Evolutionary conservation across 2,329 filamentous ascomycete genomes (phyloP).

Genomic region (Pseudocercospora musae): DNA sequence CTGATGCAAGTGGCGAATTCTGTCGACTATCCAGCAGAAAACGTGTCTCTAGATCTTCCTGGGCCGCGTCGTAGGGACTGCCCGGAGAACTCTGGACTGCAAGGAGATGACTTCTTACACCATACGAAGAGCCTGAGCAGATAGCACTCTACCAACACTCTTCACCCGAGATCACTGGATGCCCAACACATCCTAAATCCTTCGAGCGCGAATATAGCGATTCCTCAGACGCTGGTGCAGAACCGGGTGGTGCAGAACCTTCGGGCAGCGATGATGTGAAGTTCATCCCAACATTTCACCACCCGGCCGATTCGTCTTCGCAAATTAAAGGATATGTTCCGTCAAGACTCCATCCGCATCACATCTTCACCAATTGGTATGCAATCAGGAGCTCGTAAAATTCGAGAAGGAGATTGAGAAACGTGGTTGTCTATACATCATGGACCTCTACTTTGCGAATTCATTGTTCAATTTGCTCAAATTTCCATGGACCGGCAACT

Average conservation of each 20-base stretch:
- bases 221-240: background rate
- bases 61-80: too few relatives aligned
- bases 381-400: background rate
- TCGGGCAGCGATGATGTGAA: background rate
- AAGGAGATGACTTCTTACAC: background rate
- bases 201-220: background rate
- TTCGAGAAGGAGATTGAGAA: background rate
- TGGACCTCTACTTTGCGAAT: background rate
- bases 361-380: background rate
- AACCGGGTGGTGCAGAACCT: too few relatives aligned
- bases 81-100: background rate
- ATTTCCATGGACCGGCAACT: background rate
- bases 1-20: background rate
- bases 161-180: background rate
- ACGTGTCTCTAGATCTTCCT: too few relatives aligned
- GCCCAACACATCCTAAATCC: background rate
- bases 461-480: background rate
- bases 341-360: background rate
- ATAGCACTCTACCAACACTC: background rate
- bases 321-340: background rate
- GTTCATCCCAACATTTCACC: background rate
- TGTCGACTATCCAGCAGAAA: background rate
- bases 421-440: background rate
- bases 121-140: background rate
- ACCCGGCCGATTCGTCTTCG: background rate